Evolutionary conservation across 345 rosid genomes (phyloP).

Genomic region (Citrus maxima): DNA sequence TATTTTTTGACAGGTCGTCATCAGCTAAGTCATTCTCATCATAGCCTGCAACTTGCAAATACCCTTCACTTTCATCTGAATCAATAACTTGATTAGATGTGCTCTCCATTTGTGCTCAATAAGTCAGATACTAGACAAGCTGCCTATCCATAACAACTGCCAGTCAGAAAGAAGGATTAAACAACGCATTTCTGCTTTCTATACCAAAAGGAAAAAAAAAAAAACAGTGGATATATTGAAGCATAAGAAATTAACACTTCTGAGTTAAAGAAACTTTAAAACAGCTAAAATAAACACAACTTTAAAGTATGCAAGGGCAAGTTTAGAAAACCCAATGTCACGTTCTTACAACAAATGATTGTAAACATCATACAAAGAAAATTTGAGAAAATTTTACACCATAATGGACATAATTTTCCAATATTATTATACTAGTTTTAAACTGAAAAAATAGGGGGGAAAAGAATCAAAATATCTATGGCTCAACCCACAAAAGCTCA

Average conservation of each 20-base stretch:
- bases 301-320: background rate
- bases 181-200: background rate
- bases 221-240: background rate
- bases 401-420: background rate
- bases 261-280: background rate
- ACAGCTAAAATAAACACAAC: background rate
- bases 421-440: too few species aligned
- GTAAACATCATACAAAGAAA: background rate
- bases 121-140: constrained; percentile 5
- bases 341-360: background rate
- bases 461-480: background rate
- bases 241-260: background rate
- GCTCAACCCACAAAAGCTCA: background rate
- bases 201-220: background rate
- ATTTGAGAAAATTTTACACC: background rate
- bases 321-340: background rate
- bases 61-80: constrained; percentile 34
- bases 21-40: constrained; percentile 30
- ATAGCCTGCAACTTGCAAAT: constrained; percentile 28
- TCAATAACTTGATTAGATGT: constrained; percentile 29
- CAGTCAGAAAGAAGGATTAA: constrained; percentile 1
- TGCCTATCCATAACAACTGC: constrained; percentile 14
- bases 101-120: constrained; percentile 32
- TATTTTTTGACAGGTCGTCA: constrained; percentile 26
- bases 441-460: background rate